Evolutionary conservation across 2,329 filamentous ascomycete genomes (phyloP).

Genomic region (Fusarium verrucosum): DNA sequence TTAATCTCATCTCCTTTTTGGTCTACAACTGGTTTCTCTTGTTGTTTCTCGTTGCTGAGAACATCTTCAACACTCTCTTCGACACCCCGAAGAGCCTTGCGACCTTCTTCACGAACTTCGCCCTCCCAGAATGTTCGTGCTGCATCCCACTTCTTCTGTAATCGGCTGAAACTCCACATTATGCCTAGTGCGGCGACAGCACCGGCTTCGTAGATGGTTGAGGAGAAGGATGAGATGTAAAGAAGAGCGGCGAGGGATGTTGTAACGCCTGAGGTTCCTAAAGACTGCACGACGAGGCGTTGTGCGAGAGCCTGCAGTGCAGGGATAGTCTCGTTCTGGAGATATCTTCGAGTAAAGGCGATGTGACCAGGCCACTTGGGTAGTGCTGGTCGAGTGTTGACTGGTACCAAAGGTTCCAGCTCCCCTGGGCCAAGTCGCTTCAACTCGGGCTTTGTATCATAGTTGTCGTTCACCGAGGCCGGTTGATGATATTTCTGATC

Average conservation of each 20-base stretch:
- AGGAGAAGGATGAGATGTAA: slow-evolving; percentile 65
- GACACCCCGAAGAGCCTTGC: slow-evolving; percentile 67
- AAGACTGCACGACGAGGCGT: slow-evolving; percentile 76
- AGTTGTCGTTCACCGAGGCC: slow-evolving; percentile 27
- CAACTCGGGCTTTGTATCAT: slow-evolving; percentile 1
- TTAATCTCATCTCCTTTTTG: slow-evolving; percentile 49
- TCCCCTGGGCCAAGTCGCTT: slow-evolving; percentile 41
- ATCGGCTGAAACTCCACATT: slow-evolving; percentile 65
- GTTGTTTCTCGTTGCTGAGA: slow-evolving; percentile 49
- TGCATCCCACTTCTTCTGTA: slow-evolving; percentile 71
- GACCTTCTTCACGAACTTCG: slow-evolving; percentile 72
- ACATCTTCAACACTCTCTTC: slow-evolving; percentile 63
- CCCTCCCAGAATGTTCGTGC: slow-evolving; percentile 70
- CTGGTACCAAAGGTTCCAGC: slow-evolving; percentile 39
- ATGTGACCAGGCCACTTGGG: slow-evolving; percentile 80
- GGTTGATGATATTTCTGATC: slow-evolving; percentile 51
- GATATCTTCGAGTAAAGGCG: slow-evolving; percentile 71
- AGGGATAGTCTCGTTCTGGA: slow-evolving; percentile 73
- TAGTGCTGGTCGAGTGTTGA: slow-evolving; percentile 32
- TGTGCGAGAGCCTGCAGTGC: slow-evolving; percentile 78
- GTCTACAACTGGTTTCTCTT: slow-evolving; percentile 30
- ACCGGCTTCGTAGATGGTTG: slow-evolving; percentile 67
- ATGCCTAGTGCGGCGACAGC: slow-evolving; percentile 69
- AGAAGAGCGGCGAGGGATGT: slow-evolving; percentile 63
- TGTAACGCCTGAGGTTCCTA: slow-evolving; percentile 74